These are phyloP conservation scores for Saccharomycopsis schoenii DNA, from an alignment of 805 yeast genomes.

Conservation along the genomic window DNA sequence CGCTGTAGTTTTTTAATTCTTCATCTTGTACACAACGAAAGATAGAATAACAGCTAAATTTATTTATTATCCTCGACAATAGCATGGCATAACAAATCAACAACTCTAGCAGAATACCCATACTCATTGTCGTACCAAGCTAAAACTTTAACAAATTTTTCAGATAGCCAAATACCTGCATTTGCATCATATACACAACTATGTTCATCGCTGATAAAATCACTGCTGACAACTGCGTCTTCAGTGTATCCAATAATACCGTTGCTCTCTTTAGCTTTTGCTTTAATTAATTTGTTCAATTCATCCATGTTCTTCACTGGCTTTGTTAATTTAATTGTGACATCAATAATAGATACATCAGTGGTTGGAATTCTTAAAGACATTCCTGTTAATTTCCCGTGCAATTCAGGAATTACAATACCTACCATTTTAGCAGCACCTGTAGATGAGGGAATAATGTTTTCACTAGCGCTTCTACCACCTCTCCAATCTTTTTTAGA, in stretches of 20 bases:
- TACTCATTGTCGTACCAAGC: slow-evolving; percentile 70
- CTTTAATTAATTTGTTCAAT: slow-evolving; percentile 49
- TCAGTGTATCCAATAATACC: slow-evolving; percentile 63
- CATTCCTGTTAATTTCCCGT: slow-evolving; percentile 68
- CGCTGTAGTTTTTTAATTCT: background rate
- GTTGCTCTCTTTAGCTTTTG: slow-evolving; percentile 49
- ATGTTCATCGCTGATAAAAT: slow-evolving; percentile 52
- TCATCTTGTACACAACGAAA: background rate
- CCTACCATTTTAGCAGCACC: slow-evolving; percentile 76
- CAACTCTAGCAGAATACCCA: slow-evolving; percentile 72
- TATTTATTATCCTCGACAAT: slow-evolving; percentile 28
- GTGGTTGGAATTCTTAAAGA: slow-evolving; percentile 67
- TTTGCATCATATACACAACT: slow-evolving; percentile 60
- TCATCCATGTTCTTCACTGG: slow-evolving; percentile 49
- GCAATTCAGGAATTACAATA: slow-evolving; percentile 60
- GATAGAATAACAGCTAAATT: background rate
- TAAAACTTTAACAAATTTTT: slow-evolving; percentile 60
- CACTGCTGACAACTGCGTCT: slow-evolving; percentile 62
- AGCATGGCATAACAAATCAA: slow-evolving; percentile 58
- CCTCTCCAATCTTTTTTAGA: slow-evolving; percentile 77
- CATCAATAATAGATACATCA: slow-evolving; percentile 64
- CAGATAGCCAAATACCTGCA: slow-evolving; percentile 63
- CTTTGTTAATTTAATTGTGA: slow-evolving; percentile 52
- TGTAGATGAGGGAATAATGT: slow-evolving; percentile 66
- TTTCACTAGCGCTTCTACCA: slow-evolving; percentile 69